Base-by-base conservation (phyloP, 1,284 basidiomycete genomes). In the Xanthoconium separans region DNA sequence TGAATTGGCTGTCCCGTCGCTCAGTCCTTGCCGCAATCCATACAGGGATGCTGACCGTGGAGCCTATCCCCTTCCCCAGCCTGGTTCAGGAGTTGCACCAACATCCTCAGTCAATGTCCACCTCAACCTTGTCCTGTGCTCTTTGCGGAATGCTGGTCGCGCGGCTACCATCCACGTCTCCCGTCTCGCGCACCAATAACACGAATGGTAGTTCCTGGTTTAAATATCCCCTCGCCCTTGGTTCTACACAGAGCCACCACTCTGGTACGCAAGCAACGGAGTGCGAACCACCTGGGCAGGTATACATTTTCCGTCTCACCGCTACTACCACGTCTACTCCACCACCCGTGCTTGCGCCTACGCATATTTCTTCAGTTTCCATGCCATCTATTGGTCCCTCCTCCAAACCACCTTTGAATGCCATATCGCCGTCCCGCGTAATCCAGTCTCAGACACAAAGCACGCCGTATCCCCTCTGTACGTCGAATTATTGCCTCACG, bases 1-100 rank as follows among this genome's bases (percentile, higher is more conserved):
- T 99, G 29, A 95, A 93, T 63, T 98, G 93, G 91, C 79, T 99
- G 13, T 90, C 91, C 10, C 82, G 96, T 20, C 85, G 95, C 30
- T 86, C 87, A n/a, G 90, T 98, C 12, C 79, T 89, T 7, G 75
- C 84, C 9, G 95, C 96, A 2, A 90, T 99, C 53, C 84, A 98
- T 59, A 84, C 83, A 13, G 94, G 95, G 2, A 91, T 94, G 63
- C 79, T 99, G 11, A 84, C 85, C 15, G 89, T 99, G 52, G 96
- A 98, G 66, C 95, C 96, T 3, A 80, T 95, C 63, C 73, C 79
- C 3, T 77, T 81, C 15, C 65, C 71, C 10, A 70, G 74, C 0
- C 74, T 89, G 13, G 67, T 88, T 18, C 76, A 81, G 55, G 84
- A 89, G 57, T 64, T 50, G 59, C 71, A 39, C 59, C 71, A 54